A percentile compares a stretch with the other conserved stretches of the same genome.
Evolutionary conservation across 1,284 basidiomycete genomes (phyloP).

Genomic region (Tausonia pullulans): DNA sequence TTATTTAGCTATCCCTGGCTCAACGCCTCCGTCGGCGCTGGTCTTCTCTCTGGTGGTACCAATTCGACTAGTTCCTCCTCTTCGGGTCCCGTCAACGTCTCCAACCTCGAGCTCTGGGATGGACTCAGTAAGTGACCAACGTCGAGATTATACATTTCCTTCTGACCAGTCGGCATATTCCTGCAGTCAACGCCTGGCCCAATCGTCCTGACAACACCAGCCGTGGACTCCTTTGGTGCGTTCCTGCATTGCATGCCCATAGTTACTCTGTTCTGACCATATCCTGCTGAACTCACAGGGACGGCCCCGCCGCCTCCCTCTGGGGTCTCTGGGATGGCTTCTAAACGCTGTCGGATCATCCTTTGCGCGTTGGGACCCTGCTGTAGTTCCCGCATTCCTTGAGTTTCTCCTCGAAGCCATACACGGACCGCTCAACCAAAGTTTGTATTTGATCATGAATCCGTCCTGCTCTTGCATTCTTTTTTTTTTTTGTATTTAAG

Average conservation of each 20-base stretch:
- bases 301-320: conserved; percentile 8
- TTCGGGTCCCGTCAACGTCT: neutral
- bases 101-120: conserved; percentile 14
- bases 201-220: conserved; percentile 5
- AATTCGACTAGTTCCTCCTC: no score
- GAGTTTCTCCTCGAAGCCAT: no score
- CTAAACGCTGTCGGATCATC: neutral
- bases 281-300: neutral
- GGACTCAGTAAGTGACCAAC: neutral
- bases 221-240: conserved; percentile 8
- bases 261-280: neutral
- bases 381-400: no score
- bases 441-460: no score
- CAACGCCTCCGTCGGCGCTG: conserved; percentile 6
- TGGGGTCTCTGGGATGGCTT: conserved; percentile 9
- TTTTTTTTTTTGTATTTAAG: no score
- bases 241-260: neutral
- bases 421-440: no score
- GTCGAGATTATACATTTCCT: neutral
- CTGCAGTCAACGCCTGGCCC: conserved; percentile 10
- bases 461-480: no score
- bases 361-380: no score
- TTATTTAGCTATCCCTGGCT: conserved; percentile 11
- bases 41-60: neutral
- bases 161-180: no score